These are phyloP conservation scores for Phellopilus nigrolimitatus DNA, from an alignment of 1,284 basidiomycete genomes.

Conservation along the genomic window DNA sequence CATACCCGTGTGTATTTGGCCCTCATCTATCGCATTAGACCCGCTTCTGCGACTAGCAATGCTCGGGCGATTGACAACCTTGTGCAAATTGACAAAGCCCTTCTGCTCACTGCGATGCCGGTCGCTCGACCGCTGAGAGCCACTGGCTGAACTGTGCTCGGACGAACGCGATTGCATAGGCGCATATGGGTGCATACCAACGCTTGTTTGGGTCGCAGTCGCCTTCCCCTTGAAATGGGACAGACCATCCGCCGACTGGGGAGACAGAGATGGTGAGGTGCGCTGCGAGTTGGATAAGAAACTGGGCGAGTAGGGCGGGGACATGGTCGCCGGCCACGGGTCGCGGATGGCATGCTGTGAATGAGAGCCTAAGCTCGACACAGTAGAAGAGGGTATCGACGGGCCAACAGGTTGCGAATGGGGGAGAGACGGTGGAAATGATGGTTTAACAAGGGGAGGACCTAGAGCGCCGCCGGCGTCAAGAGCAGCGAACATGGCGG, in stretches of 20 bases:
- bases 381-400: constrained; percentile 9
- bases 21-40: constrained; percentile 4
- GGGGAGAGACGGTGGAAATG: constrained; percentile 7
- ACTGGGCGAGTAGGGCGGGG: constrained; percentile 15
- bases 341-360: constrained; percentile 7
- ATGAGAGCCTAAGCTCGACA: constrained; percentile 11
- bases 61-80: constrained; percentile 16
- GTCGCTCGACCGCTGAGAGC: constrained; percentile 2
- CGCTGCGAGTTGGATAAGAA: constrained; percentile 12
- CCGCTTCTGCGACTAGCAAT: constrained; percentile 16
- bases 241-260: constrained; percentile 12
- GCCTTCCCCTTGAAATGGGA: constrained; percentile 16
- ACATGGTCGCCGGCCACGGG: constrained; percentile 8
- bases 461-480: constrained; percentile 53
- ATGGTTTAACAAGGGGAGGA: constrained; percentile 8
- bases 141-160: constrained; percentile 1
- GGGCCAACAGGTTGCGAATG: constrained; percentile 7
- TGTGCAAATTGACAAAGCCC: constrained; percentile 17
- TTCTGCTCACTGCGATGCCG: constrained; percentile 17
- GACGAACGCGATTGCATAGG: constrained; percentile 6
- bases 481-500: constrained; percentile 52
- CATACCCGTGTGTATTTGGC: constrained; percentile 8
- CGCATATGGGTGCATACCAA: constrained; percentile 10
- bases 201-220: background rate
- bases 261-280: constrained; percentile 18